A percentile compares a stretch with the other conserved stretches of the same genome.
These are phyloP conservation scores for Talaromyces sp. DNA, from an alignment of 2,329 filamentous ascomycete genomes.

Conservation along the genomic window DNA sequence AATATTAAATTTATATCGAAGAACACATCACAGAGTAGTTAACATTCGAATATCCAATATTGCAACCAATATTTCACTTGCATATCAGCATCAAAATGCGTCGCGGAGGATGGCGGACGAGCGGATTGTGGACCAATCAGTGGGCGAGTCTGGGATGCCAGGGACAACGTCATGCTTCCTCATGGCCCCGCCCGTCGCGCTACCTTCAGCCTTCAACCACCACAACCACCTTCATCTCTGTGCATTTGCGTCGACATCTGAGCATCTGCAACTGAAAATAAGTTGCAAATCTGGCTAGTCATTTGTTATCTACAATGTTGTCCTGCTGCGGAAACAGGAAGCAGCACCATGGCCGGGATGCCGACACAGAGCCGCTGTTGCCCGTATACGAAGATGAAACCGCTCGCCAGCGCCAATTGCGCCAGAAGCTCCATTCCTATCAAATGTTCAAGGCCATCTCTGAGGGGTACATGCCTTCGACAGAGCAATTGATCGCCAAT, in stretches of 20 bases:
- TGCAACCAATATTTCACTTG: neutral
- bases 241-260: neutral
- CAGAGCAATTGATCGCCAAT: slow-evolving; percentile 73
- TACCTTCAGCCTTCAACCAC: neutral
- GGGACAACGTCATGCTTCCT: slow-evolving; percentile 8
- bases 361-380: slow-evolving; percentile 71
- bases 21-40: neutral
- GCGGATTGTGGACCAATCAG: slow-evolving; percentile 1
- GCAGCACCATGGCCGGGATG: slow-evolving; percentile 36
- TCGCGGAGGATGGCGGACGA: neutral
- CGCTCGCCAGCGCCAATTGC: slow-evolving; percentile 65
- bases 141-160: neutral
- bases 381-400: slow-evolving; percentile 74
- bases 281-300: too few species aligned
- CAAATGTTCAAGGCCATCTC: slow-evolving; percentile 80
- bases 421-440: slow-evolving; percentile 87
- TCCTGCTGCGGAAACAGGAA: slow-evolving; percentile 60
- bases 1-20: neutral
- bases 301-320: too few species aligned
- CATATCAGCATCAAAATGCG: neutral
- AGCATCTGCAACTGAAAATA: neutral
- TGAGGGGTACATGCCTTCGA: slow-evolving; percentile 87
- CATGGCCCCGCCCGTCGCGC: neutral
- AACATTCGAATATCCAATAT: neutral
- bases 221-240: neutral